These are phyloP conservation scores for Gnomoniopsis smithogilvyi DNA, from an alignment of 2,329 filamentous ascomycete genomes.

Conservation along the genomic window DNA sequence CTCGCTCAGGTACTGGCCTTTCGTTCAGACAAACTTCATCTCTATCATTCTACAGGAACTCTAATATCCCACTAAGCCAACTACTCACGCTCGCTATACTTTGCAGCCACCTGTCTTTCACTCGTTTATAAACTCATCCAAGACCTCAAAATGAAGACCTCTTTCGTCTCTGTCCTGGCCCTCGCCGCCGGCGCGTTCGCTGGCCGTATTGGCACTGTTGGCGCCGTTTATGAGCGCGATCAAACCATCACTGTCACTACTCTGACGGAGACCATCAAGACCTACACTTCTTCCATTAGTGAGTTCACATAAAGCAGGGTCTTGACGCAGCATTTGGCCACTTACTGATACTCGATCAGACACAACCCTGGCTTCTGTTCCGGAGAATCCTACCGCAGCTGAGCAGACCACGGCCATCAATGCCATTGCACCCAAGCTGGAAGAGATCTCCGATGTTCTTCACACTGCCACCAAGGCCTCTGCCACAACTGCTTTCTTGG, in stretches of 20 bases:
- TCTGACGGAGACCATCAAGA: slow-evolving; percentile 20
- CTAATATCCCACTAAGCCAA: neutral
- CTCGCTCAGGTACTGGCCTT: neutral
- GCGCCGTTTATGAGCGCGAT: slow-evolving; percentile 21
- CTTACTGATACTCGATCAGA: slow-evolving; percentile 16
- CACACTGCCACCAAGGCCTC: slow-evolving; percentile 21
- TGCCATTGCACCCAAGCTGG: slow-evolving; percentile 22
- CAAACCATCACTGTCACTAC: slow-evolving; percentile 23
- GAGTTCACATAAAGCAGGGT: slow-evolving; percentile 7
- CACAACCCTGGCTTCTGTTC: slow-evolving; percentile 20
- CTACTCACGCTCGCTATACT: neutral
- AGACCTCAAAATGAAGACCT: slow-evolving; percentile 24
- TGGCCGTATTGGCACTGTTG: slow-evolving; percentile 19
- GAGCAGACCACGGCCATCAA: slow-evolving; percentile 22
- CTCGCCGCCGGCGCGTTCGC: slow-evolving; percentile 23
- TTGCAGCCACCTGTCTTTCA: neutral
- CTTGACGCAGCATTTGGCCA: neutral
- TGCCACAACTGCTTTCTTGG: slow-evolving; percentile 20
- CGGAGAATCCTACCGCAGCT: slow-evolving; percentile 20
- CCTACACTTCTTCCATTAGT: slow-evolving; percentile 27
- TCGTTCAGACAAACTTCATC: neutral
- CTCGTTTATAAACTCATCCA: neutral
- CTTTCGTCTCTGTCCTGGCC: slow-evolving; percentile 22
- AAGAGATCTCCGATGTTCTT: slow-evolving; percentile 25
- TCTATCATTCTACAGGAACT: neutral